Conservation (phyloP, 2,329 filamentous ascomycete species). For the Penicillium expansum region DNA sequence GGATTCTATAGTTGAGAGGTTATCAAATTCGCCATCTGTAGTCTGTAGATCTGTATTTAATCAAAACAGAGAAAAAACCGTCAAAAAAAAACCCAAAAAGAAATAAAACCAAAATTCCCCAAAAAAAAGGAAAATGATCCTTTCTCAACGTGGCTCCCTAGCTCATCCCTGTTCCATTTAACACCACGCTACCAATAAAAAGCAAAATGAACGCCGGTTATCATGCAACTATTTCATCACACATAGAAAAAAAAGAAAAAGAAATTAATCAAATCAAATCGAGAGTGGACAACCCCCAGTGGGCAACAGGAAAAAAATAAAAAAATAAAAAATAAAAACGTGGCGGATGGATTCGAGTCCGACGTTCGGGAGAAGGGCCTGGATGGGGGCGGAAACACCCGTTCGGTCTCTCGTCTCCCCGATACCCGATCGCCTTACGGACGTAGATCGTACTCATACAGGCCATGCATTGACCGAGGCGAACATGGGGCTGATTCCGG, state of each 20-base stretch:
- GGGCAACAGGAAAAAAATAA: background rate
- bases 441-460: conserved; percentile 26
- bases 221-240: conserved; percentile 14
- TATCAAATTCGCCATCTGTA: background rate
- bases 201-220: conserved; percentile 4
- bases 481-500: conserved; percentile 43
- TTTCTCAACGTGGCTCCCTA: conserved; percentile 3
- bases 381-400: conserved; percentile 8
- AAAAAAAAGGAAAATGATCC: background rate
- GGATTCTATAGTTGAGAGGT: background rate
- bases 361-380: background rate
- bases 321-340: background rate
- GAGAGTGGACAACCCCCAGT: background rate
- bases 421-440: conserved; percentile 5
- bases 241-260: background rate
- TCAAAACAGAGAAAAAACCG: background rate
- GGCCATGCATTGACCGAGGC: conserved; percentile 33
- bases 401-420: background rate
- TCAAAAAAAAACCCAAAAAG: background rate
- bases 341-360: background rate
- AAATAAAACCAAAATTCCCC: background rate
- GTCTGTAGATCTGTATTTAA: conserved; percentile 5
- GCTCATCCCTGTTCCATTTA: conserved; percentile 3
- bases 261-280: background rate
- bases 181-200: conserved; percentile 10